Evolutionary conservation across 805 yeast species (phyloP), one percentile per base, ranked within the genome.

Genomic region (Maudiozyma barnettii): DNA sequence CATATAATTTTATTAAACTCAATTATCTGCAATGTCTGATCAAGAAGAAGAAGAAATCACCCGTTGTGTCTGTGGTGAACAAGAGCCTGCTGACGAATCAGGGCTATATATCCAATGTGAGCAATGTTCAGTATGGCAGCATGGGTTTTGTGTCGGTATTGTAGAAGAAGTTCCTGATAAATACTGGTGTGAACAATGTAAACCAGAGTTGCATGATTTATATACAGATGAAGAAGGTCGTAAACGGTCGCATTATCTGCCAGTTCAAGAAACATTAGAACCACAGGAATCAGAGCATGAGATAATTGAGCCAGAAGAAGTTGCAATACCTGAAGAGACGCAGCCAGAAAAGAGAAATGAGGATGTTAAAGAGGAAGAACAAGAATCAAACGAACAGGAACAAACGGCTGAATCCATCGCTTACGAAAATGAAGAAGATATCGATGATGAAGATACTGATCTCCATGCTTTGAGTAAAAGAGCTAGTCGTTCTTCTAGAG

Each of bases 121-220:
- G 58, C 75, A 77, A 53, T 91, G 99, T 68, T 79, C 84, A 16
- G 96, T 84, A 6, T 91, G 99, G 99, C 99, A 91, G 65, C 99
- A 91, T 64, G 98, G 97, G 1, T 87, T 74, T 67, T 91, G 99
- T 70, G 96, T 91, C 33, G 95, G 96, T 1, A 79, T 91, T 49
- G 72, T 73, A 46, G 79, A 78, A 44, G 65, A 60, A 6, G 88
- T 88, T 1, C 96, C 97, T 3, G 97, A 91, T 49, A 85, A 86
- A 64, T 91, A 93, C 66, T 88, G 90, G 86, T 91, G 99, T 72
- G 99, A 91, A 63, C 66, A 69, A 54, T 91, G 99, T 69, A 78
- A 81, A 52, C 96, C 97, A 0, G 90, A 85, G 31, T 67, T 85
- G 43, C 99, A 91, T 63, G 49, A 53, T 16, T 43, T 65, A 14